Evolutionary conservation across 2,329 filamentous ascomycete genomes (phyloP).

Genomic region (Diaporthe ampelina): DNA sequence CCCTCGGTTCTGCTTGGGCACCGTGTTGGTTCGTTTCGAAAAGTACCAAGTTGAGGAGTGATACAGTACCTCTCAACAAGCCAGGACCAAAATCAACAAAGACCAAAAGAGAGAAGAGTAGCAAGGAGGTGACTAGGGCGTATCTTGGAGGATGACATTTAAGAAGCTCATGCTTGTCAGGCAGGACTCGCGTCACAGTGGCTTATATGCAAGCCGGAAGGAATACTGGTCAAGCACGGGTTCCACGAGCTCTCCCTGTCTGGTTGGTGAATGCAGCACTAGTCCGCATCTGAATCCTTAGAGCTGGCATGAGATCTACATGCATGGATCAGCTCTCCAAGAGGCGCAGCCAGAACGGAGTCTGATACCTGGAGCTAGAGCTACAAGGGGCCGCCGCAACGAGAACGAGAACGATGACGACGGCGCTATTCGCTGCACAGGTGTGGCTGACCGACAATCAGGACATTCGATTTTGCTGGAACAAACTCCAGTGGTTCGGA

Average conservation of each 20-base stretch:
- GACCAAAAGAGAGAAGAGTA: rapidly evolving
- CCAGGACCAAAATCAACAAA: neutral
- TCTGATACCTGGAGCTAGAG: neutral
- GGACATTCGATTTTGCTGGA: no score
- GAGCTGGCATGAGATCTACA: neutral
- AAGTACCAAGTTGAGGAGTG: no score
- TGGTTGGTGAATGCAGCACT: neutral
- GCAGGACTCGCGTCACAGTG: neutral
- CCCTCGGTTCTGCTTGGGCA: neutral
- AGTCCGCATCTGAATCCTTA: neutral
- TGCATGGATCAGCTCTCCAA: neutral
- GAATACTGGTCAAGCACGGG: neutral
- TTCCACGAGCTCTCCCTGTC: neutral
- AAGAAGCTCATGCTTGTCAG: neutral
- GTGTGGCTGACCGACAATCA: neutral
- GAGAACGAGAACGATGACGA: slow-evolving; percentile 25
- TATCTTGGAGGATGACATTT: neutral
- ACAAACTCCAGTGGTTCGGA: no score
- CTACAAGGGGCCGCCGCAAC: neutral
- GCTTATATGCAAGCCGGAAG: slow-evolving; percentile 22
- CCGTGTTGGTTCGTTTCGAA: neutral
- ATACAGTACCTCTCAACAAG: neutral
- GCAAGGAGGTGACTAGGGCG: neutral
- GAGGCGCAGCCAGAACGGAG: neutral
- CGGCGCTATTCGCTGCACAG: neutral